Percentiles rank a stretch among this genome's conserved stretches.
phyloP scores from a whole-genome alignment of 768 basidiomycete genomes.

The Termitomyces sp. region DNA sequence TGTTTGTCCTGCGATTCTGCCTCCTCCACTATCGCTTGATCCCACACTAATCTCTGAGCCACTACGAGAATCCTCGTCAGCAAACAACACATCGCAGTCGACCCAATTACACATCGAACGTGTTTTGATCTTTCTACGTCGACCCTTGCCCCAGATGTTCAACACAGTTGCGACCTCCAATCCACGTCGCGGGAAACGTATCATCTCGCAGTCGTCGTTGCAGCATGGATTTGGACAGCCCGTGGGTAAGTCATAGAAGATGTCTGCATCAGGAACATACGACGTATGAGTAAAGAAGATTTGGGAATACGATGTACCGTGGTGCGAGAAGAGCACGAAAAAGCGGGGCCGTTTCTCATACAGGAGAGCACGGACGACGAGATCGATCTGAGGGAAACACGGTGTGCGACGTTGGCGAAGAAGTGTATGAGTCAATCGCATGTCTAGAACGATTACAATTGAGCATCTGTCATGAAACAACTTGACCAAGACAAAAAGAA shows the following conservation, averaged over 20 bases:
- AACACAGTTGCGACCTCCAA: constrained; percentile 56
- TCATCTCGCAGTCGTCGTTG: constrained; percentile 78
- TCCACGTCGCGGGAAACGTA: constrained; percentile 68
- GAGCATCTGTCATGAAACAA: background rate
- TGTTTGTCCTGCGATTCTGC: constrained; percentile 42
- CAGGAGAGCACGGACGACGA: constrained; percentile 68
- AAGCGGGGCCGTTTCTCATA: constrained; percentile 75
- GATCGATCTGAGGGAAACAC: constrained; percentile 79
- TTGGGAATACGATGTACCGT: constrained; percentile 76
- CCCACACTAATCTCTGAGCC: constrained; percentile 38
- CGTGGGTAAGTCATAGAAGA: constrained; percentile 74
- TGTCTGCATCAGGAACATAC: constrained; percentile 65
- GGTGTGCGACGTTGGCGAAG: constrained; percentile 67
- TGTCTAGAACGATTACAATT: constrained; percentile 33
- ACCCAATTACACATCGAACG: constrained; percentile 82
- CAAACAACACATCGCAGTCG: constrained; percentile 61
- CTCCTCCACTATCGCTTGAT: constrained; percentile 15
- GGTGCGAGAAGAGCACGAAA: constrained; percentile 72
- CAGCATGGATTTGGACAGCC: constrained; percentile 78
- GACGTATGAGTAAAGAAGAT: constrained; percentile 71
- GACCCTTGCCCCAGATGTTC: constrained; percentile 52
- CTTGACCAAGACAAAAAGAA: background rate
- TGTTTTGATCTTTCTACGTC: constrained; percentile 42
- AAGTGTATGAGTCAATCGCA: constrained; percentile 62
- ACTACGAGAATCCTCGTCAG: constrained; percentile 32